A percentile compares a stretch with the other conserved stretches of the same genome.
phyloP scores from a whole-genome alignment of 305 asterid genomes.

The Fraxinus angustifolia region DNA sequence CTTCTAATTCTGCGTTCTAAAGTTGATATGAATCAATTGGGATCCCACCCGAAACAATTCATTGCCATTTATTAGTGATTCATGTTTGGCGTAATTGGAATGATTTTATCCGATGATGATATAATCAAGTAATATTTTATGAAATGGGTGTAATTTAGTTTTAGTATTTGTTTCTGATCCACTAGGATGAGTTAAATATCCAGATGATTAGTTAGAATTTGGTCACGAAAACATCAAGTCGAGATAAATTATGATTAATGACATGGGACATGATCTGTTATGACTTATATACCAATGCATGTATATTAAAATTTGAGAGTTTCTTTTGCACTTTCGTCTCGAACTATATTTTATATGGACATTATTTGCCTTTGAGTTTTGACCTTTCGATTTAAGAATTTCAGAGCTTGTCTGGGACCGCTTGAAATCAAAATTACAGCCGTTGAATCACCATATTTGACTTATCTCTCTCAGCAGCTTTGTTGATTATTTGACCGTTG shows the following conservation, averaged over 20 bases:
- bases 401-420: background rate
- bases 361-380: background rate
- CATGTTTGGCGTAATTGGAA: background rate
- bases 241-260: background rate
- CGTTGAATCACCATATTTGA: too few species aligned
- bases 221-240: background rate
- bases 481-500: too few species aligned
- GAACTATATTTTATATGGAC: background rate
- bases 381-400: background rate
- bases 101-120: background rate
- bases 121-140: background rate
- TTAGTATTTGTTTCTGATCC: background rate
- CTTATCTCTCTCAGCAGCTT: too few species aligned
- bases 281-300: background rate
- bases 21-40: slow-evolving; percentile 4
- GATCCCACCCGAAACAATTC: background rate
- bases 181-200: background rate
- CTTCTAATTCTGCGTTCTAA: background rate
- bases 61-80: background rate
- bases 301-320: background rate
- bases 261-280: background rate
- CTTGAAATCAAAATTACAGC: too few species aligned
- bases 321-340: background rate
- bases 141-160: background rate
- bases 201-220: background rate